Evolutionary conservation across 192 early-diverging fungal species (phyloP).

Genomic region (Diversispora epigaea): DNA sequence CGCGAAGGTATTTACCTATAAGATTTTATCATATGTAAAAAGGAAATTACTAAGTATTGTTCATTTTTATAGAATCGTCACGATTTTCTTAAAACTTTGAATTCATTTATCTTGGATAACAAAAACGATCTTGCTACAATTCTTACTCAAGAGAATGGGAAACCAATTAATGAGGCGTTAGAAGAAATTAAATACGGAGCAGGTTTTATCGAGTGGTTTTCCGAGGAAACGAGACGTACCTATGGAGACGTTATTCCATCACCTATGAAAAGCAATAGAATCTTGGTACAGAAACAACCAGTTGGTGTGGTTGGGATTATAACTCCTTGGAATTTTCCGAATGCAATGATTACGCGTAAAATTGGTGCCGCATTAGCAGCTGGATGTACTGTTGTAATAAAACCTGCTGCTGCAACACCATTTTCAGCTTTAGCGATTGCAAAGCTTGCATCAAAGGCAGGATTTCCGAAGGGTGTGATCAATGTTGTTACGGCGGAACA

Average conservation of each 20-base stretch:
- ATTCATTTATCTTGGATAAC: slow-evolving; percentile 63
- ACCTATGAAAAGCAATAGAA: slow-evolving; percentile 49
- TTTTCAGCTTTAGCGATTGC: slow-evolving; percentile 53
- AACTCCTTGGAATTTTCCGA: slow-evolving; percentile 81
- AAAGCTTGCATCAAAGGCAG: slow-evolving; percentile 55
- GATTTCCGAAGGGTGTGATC: slow-evolving; percentile 69
- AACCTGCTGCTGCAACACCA: slow-evolving; percentile 63
- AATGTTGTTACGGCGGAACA: slow-evolving; percentile 62
- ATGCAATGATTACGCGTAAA: slow-evolving; percentile 81
- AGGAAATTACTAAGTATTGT: not conserved
- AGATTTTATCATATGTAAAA: not conserved
- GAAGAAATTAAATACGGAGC: slow-evolving; percentile 50
- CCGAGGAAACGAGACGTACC: slow-evolving; percentile 77
- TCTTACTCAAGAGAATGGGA: slow-evolving; percentile 84
- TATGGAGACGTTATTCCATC: slow-evolving; percentile 81
- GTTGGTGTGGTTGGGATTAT: slow-evolving; percentile 74
- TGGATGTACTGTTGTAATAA: slow-evolving; percentile 73
- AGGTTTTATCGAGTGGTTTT: slow-evolving; percentile 78
- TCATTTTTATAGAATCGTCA: slow-evolving; percentile 48
- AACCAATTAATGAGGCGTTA: slow-evolving; percentile 56
- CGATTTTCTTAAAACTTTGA: slow-evolving; percentile 61
- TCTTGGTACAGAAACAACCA: slow-evolving; percentile 73
- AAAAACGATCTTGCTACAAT: slow-evolving; percentile 75
- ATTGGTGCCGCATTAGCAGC: slow-evolving; percentile 73
- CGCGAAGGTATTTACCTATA: slow-evolving; percentile 42